Base-by-base conservation (phyloP, 768 basidiomycete species). In the Auriscalpium orientale region DNA sequence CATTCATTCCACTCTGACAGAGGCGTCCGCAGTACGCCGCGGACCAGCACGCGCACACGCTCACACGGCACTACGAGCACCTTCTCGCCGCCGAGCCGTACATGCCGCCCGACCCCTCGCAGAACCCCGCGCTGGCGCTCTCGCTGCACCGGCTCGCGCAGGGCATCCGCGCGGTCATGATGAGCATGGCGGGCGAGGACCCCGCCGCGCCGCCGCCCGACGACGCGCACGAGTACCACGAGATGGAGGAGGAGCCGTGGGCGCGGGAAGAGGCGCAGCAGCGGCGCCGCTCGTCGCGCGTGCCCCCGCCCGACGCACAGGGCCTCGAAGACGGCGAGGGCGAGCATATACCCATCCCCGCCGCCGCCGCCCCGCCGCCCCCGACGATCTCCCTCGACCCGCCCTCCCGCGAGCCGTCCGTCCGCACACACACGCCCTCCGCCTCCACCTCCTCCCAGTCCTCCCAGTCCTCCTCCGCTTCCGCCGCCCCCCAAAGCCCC, bases 21-120 rank as follows among this genome's bases (percentile, higher is more conserved):
- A 13, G 28, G 55, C 49, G 34, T 47, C 49, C 50, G 40, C 67
- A 98, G 94, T 72, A 88, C 59, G 91, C 94, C n/a, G 89, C 93
- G 0, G 90, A 94, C 65, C 87, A 88, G 59, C 92, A 98, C 65
- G 91, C 97, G 64, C 76, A 87, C 10, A 89, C 87, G 0, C 73
- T 98, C 13, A 88, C 88, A 51, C 83, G 87, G 50, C 94, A 98
- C 67, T 98, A 98, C 70, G 94, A 98, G 66, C 72, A 78, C 11
- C 78, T 98, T 10, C 80, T 98, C 82, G 3, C 84, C 82, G 46
- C 87, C 87, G 61, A 76, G 76, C 15, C 80, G 34, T 73, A 70
- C 45, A 69, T 79, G 53, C 78, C 81, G 53, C 69, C 74, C 43
- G 83, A 87, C 66, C 75, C 86, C 20, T 73, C 79, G 36, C 74